Evolutionary conservation across 495 filamentous ascomycete species (phyloP).

Genomic region (Penicillium nucicola): DNA sequence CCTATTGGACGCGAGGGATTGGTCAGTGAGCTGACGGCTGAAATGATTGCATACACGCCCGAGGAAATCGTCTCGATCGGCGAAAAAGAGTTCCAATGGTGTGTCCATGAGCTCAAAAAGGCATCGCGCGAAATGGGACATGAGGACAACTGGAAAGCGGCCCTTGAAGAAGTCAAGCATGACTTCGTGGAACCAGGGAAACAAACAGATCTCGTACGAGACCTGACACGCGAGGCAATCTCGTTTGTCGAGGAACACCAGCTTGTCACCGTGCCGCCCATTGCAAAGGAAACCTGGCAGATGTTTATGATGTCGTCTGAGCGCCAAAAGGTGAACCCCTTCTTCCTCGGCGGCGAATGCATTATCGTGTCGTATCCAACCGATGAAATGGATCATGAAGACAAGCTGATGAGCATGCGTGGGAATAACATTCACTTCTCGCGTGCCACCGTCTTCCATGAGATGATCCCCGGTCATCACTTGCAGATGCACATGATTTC

Average conservation of each 20-base stretch:
- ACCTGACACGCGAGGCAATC: conserved; percentile 16
- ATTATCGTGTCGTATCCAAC: conserved; percentile 52
- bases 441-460: conserved; percentile 51
- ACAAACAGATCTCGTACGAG: conserved; percentile 45
- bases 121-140: conserved; percentile 21
- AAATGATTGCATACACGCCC: conserved; percentile 29
- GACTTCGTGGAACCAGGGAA: conserved; percentile 46
- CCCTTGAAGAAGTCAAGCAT: conserved; percentile 51
- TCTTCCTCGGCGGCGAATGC: conserved; percentile 48
- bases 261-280: conserved; percentile 46
- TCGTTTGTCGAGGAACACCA: conserved; percentile 33
- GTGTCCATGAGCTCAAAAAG: conserved; percentile 22
- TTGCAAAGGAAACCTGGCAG: conserved; percentile 47
- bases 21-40: conserved; percentile 15
- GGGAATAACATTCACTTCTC: conserved; percentile 52
- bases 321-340: conserved; percentile 47
- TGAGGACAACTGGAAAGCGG: conserved; percentile 38
- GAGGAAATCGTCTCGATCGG: conserved; percentile 49
- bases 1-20: conserved; percentile 46
- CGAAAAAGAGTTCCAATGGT: conserved; percentile 22
- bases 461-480: conserved; percentile 54
- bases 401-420: conserved; percentile 51
- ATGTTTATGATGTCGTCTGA: conserved; percentile 51
- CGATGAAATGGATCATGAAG: conserved; percentile 42
- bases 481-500: conserved; percentile 43